Base-by-base conservation (phyloP, 768 basidiomycete species). In the Tubosaeta sp. region DNA sequence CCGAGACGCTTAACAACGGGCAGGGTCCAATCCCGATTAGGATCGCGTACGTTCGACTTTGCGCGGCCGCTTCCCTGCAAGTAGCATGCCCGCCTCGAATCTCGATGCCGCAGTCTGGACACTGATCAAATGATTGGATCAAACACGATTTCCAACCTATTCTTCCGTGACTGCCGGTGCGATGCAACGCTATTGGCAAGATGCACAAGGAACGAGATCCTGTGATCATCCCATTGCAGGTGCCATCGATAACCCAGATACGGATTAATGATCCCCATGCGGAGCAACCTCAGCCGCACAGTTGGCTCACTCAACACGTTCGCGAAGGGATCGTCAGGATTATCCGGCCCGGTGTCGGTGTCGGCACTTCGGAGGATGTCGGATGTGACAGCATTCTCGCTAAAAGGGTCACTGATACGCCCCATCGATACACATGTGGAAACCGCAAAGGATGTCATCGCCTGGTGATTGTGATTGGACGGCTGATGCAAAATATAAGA, bases 301-400 rank as follows among this genome's bases (percentile, higher is more conserved):
- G 29, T 52, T 64, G 57, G 55, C 64, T 50, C 56, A 59, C 56
- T 39, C 48, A 43, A 50, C 50, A 13, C 50, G 25, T 64, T 65
- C 65, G 62, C 59, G 64, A 65, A 64, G 67, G 53, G 66, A 67
- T 67, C 64, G 66, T 63, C 67, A 66, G 57, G 65, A 52, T 55
- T 52, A 56, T 38, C 57, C 66, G 64, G 66, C 12, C 66, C 66
- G 66, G 54, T 43, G 43, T 19, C 34, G 37, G 27, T 26, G 22
- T 19, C 42, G 34, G 27, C 50, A 46, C 47, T 33, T 59, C 63
- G 63, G 63, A 66, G 64, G 59, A 56, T 37, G 48, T 62, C 66
- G 64, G 66, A 63, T 33, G 52, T 61, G 57, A 64, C 60, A 57
- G 48, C 37, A 32, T 16, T 45, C 13, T 16, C 51, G 27, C 33